Base-by-base conservation (phyloP, 2,329 filamentous ascomycete species). In the Talaromyces sp. region DNA sequence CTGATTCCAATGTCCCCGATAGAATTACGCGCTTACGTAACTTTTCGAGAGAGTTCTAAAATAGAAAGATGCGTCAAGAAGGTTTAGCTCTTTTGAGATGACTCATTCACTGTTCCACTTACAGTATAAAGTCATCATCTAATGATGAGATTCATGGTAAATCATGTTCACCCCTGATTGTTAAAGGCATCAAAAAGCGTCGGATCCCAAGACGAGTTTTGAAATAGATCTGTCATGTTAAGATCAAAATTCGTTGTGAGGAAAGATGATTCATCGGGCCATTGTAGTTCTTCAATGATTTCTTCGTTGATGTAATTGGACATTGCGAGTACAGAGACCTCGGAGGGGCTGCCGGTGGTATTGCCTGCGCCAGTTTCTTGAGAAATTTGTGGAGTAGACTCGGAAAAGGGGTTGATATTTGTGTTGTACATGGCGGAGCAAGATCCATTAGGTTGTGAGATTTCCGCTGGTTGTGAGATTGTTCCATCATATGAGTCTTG, bases 151-250 rank as follows among this genome's bases (percentile, higher is more conserved):
- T 24, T 24, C 22, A 49, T 49, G 9, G 27, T 49, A 13, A 10
- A 16, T 41, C 3, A 22, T 19, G 10, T 19, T 39, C 35, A 57
- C 22, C 72, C 73, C 64, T 74, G 72, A 11, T 71, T 72, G 24
- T 31, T 50, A 43, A 74, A 72, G 33, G 75, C 65, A 68, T 77
- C 73, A 64, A 76, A 72, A 24, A 75, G 50, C 35, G 70, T 70
- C 3, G 59, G 59, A 63, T 76, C 72, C 57, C 74, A 74, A 49
- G 72, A 71, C n/a, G 70, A 72, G 24, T 71, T 73, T 27, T 75
- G 70, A 35, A 77, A 68, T 27, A 77, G 52, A 69, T 75, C 73
- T 9, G 70, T 74, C 72, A 73, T 75, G 35, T 71, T 74, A 35
- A 72, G 68, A 65, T 75, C 74, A 37, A 73, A 72, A 16, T 71